A percentile compares a stretch with the other conserved stretches of the same genome.
Evolutionary conservation across 176 grass and related monocot genomes (phyloP).

Genomic region (Typha latifolia): DNA sequence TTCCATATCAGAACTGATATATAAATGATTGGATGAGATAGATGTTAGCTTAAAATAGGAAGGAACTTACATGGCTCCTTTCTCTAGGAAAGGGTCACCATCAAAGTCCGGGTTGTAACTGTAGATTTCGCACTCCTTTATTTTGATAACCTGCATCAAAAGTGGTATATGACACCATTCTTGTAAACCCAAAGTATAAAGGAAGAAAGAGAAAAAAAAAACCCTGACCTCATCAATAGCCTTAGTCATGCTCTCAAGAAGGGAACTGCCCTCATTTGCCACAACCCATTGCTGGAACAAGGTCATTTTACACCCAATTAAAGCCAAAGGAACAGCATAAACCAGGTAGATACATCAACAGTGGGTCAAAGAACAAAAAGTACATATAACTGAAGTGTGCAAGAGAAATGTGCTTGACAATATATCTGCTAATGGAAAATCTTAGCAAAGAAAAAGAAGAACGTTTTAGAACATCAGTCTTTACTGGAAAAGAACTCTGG

Average conservation of each 20-base stretch:
- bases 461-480: no score
- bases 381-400: no score
- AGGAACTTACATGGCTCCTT: conserved; percentile 71
- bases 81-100: conserved; percentile 67
- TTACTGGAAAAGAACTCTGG: no score
- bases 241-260: conserved; percentile 82
- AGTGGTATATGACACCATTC: not conserved
- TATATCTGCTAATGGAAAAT: no score
- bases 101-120: conserved; percentile 90
- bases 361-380: no score
- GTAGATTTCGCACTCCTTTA: conserved; percentile 85
- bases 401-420: no score
- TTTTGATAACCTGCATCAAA: conserved; percentile 65
- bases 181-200: not conserved
- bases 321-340: no score
- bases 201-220: conserved; percentile 2
- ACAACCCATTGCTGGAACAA: conserved; percentile 62
- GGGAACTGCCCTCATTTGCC: conserved; percentile 47
- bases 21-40: not conserved
- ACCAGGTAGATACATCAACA: no score
- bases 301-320: no score
- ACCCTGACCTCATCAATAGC: conserved; percentile 75
- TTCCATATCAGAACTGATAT: conserved; percentile 4
- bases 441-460: no score
- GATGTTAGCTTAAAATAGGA: conserved; percentile 2